Conservation (phyloP, 805 yeast genomes). For the Pichia kluyveri region DNA sequence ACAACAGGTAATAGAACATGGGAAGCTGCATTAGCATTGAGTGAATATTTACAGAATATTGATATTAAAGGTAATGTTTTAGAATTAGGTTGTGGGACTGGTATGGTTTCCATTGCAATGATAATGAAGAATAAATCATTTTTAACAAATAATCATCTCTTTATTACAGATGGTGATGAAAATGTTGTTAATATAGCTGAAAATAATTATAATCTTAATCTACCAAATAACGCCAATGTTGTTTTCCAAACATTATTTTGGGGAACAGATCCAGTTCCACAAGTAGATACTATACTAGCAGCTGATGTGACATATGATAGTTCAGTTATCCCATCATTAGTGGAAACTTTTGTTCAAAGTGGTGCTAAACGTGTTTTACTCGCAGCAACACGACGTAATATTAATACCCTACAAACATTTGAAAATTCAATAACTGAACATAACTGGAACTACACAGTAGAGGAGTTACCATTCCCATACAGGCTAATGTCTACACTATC, state of each 20-base stretch:
- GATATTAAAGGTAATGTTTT: constrained; percentile 26
- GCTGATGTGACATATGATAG: constrained; percentile 88
- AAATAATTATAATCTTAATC: constrained; percentile 39
- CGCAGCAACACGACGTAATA: constrained; percentile 70
- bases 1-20: constrained; percentile 88
- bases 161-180: constrained; percentile 63
- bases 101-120: constrained; percentile 54
- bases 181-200: constrained; percentile 39
- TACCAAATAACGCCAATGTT: constrained; percentile 10
- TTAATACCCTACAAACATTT: neutral
- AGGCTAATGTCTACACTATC: neutral
- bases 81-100: constrained; percentile 90
- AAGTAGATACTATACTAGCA: constrained; percentile 51
- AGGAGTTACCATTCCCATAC: neutral
- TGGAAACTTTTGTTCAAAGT: constrained; percentile 11
- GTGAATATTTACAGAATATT: constrained; percentile 35
- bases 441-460: neutral
- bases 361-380: constrained; percentile 24
- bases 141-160: constrained; percentile 14
- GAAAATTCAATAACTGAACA: constrained; percentile 31
- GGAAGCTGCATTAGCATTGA: constrained; percentile 78
- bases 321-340: constrained; percentile 44
- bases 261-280: constrained; percentile 36
- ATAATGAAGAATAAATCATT: constrained; percentile 17
- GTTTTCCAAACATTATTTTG: constrained; percentile 49